Percentiles rank a stretch among this genome's conserved stretches.
phyloP scores from a whole-genome alignment of 1,284 basidiomycete species.

The Ganoderma multipileum region DNA sequence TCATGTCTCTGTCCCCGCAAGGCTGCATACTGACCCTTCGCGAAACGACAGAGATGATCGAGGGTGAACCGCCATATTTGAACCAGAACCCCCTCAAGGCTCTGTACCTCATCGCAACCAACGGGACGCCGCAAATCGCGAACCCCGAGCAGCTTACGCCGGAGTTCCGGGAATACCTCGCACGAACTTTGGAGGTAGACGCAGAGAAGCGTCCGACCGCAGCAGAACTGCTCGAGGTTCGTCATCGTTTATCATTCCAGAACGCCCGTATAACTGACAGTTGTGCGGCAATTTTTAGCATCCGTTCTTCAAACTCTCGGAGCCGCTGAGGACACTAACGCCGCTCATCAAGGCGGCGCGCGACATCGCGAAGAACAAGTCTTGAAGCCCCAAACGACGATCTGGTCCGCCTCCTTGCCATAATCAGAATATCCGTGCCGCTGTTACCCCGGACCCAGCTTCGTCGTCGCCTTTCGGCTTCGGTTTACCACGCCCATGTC shows the following conservation, averaged over 20 bases:
- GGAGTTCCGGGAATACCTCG: slow-evolving; percentile 92
- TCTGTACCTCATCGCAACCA: slow-evolving; percentile 96
- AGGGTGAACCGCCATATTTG: slow-evolving; percentile 97
- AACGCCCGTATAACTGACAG: slow-evolving; percentile 1
- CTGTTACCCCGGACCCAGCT: not conserved
- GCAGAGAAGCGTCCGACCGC: slow-evolving; percentile 93
- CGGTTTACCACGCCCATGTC: slow-evolving; percentile 25
- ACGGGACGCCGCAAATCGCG: slow-evolving; percentile 96
- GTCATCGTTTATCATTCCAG: not conserved
- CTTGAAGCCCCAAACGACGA: not conserved
- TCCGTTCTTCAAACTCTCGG: slow-evolving; percentile 88
- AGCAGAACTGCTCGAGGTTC: slow-evolving; percentile 78
- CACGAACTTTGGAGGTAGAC: slow-evolving; percentile 93
- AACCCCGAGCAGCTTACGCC: slow-evolving; percentile 91
- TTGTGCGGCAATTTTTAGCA: slow-evolving; percentile 54
- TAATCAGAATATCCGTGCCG: not conserved
- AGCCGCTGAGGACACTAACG: slow-evolving; percentile 86
- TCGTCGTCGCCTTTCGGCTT: slow-evolving; percentile 1
- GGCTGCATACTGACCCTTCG: slow-evolving; percentile 13
- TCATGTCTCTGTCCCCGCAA: not conserved
- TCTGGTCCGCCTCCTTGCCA: not conserved
- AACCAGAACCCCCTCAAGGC: slow-evolving; percentile 97
- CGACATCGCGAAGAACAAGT: slow-evolving; percentile 81
- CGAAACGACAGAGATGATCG: slow-evolving; percentile 88
- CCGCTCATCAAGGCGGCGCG: slow-evolving; percentile 95